These are phyloP conservation scores for Salix arbutifolia DNA, from an alignment of 345 rosid genomes.

Conservation along the genomic window DNA sequence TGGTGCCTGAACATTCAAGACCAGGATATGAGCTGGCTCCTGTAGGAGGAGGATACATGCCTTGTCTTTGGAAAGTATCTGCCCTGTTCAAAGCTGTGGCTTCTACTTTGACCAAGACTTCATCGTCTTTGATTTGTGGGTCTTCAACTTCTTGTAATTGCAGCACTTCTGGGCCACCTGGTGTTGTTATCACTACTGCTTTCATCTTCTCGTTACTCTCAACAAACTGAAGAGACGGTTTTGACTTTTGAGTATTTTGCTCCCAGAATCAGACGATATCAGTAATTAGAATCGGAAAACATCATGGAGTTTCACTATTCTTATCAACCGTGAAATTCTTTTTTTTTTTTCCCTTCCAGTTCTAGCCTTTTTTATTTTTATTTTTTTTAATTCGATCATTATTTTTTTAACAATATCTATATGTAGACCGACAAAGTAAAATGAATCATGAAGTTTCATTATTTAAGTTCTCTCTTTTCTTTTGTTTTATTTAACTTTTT, in stretches of 20 bases:
- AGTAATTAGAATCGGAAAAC: no score
- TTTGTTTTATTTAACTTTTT: no score
- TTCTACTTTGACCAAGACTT: slow-evolving; percentile 63
- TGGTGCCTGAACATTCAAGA: slow-evolving; percentile 83
- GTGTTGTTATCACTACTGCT: slow-evolving; percentile 67
- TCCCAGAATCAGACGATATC: no score
- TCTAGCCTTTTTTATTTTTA: no score
- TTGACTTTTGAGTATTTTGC: neutral
- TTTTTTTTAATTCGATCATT: no score
- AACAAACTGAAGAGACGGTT: neutral
- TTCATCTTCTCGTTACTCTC: slow-evolving; percentile 38
- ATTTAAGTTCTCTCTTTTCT: no score
- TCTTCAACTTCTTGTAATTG: slow-evolving; percentile 66
- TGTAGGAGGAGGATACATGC: slow-evolving; percentile 68
- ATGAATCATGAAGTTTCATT: no score
- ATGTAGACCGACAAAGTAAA: no score
- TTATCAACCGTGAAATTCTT: no score
- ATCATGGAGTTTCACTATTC: no score
- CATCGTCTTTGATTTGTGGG: slow-evolving; percentile 59
- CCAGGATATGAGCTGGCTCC: slow-evolving; percentile 71
- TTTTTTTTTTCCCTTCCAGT: no score
- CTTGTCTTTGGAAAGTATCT: slow-evolving; percentile 69
- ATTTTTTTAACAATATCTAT: no score
- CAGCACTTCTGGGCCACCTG: slow-evolving; percentile 77
- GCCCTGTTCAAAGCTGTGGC: slow-evolving; percentile 81